Evolutionary conservation across 2,329 filamentous ascomycete genomes (phyloP).

Genomic region (Neobulgaria alba): DNA sequence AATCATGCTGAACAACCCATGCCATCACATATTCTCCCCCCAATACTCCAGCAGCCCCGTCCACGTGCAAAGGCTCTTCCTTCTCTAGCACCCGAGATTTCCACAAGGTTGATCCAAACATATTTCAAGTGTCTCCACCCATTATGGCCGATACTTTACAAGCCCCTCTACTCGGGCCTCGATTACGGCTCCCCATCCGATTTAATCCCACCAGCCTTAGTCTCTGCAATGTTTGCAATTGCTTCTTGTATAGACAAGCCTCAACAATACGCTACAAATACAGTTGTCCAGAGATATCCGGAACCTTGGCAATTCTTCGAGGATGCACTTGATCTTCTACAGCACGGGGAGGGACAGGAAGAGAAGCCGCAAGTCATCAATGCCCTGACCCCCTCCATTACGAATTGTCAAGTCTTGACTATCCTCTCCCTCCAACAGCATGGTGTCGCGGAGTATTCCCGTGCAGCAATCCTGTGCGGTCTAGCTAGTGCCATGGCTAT

Average conservation of each 20-base stretch:
- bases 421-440: conserved; percentile 26
- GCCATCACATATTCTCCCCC: not conserved
- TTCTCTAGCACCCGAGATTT: conserved; percentile 15
- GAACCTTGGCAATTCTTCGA: conserved; percentile 20
- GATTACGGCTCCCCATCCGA: conserved; percentile 20
- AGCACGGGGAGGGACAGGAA: conserved; percentile 6
- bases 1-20: not conserved
- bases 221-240: conserved; percentile 24
- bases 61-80: conserved; percentile 1
- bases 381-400: conserved; percentile 21
- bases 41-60: conserved; percentile 1
- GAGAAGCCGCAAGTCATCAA: conserved; percentile 12
- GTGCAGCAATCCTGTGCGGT: conserved; percentile 23
- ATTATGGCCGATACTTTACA: conserved; percentile 27
- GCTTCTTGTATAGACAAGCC: conserved; percentile 22
- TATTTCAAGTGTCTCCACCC: conserved; percentile 28
- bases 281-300: conserved; percentile 10
- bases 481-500: conserved; percentile 25
- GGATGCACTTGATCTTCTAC: conserved; percentile 17
- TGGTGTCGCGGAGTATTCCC: conserved; percentile 25
- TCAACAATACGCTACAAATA: conserved; percentile 9
- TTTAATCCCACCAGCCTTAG: conserved; percentile 19
- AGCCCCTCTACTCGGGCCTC: conserved; percentile 23
- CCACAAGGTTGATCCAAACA: conserved; percentile 23
- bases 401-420: conserved; percentile 23